Percentiles rank a stretch among this genome's conserved stretches.
These are phyloP conservation scores for Ampelomyces quisqualis DNA, from an alignment of 2,329 filamentous ascomycete species.

Conservation along the genomic window DNA sequence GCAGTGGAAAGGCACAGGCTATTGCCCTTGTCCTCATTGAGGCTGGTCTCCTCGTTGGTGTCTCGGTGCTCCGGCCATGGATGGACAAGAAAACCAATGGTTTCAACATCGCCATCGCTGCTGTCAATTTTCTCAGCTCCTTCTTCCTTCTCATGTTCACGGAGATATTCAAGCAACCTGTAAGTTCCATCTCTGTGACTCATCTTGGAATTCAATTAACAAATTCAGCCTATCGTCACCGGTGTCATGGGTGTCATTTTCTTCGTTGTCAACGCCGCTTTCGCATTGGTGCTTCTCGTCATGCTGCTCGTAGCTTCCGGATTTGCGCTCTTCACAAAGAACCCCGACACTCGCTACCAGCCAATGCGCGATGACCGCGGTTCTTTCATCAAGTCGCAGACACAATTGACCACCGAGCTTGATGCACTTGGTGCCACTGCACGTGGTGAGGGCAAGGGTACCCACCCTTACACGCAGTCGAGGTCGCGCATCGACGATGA, in stretches of 20 bases:
- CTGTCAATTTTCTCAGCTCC: slow-evolving; percentile 85
- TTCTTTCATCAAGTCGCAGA: slow-evolving; percentile 96
- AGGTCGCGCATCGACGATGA: slow-evolving; percentile 70
- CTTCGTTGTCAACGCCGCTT: slow-evolving; percentile 83
- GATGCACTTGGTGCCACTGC: slow-evolving; percentile 88
- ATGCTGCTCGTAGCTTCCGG: slow-evolving; percentile 75
- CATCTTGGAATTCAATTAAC: slow-evolving; percentile 25
- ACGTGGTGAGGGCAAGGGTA: slow-evolving; percentile 67
- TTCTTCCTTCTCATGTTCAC: slow-evolving; percentile 90
- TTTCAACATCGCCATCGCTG: slow-evolving; percentile 91
- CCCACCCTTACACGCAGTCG: slow-evolving; percentile 39
- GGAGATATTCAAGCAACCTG: slow-evolving; percentile 78
- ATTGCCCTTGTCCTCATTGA: slow-evolving; percentile 83
- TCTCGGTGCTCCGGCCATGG: slow-evolving; percentile 83
- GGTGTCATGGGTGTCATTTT: slow-evolving; percentile 88
- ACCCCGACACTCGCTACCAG: slow-evolving; percentile 92
- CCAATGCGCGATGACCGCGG: slow-evolving; percentile 95
- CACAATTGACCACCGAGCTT: slow-evolving; percentile 82
- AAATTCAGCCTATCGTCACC: slow-evolving; percentile 67
- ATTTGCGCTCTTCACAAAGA: slow-evolving; percentile 85
- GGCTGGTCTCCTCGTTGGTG: slow-evolving; percentile 71
- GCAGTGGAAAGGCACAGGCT: slow-evolving; percentile 70
- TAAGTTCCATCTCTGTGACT: slow-evolving; percentile 42
- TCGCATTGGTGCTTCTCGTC: slow-evolving; percentile 77
- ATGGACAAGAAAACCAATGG: slow-evolving; percentile 99